These are phyloP conservation scores for Acacia concinna DNA, from an alignment of 331 rosid genomes.

Conservation along the genomic window DNA sequence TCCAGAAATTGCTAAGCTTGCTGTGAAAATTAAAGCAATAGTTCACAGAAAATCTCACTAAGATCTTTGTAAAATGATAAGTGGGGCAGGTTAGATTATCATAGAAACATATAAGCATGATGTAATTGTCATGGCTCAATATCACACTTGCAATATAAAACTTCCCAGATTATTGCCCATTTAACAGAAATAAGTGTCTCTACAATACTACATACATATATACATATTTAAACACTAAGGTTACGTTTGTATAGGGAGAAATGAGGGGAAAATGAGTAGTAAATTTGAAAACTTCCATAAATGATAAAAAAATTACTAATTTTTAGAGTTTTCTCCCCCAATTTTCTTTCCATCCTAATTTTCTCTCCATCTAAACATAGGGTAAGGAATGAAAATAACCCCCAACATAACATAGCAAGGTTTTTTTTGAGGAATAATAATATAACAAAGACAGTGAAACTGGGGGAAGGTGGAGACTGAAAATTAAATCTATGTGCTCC, in stretches of 20 bases:
- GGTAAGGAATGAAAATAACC: not conserved
- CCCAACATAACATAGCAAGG: not conserved
- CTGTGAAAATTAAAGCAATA: slow-evolving; percentile 7
- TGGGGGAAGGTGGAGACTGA: not conserved
- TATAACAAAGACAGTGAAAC: not conserved
- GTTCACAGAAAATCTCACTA: not conserved
- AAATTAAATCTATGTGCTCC: not conserved
- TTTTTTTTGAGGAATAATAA: not conserved
- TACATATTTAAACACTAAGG: not conserved
- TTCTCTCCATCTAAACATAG: no score
- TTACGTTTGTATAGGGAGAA: no score
- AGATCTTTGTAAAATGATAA: not conserved
- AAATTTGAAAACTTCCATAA: no score
- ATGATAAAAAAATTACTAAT: no score
- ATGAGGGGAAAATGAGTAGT: no score
- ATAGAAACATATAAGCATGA: not conserved
- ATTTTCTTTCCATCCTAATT: no score
- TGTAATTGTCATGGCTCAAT: not conserved
- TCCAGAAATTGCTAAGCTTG: not conserved
- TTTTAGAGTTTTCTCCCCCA: no score
- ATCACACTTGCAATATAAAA: slow-evolving; percentile 16
- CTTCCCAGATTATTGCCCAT: not conserved
- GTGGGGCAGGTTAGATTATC: not conserved
- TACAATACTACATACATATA: not conserved
- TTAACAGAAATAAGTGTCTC: not conserved